phyloP scores from a whole-genome alignment of 345 rosid species.

The Schrenkiella parvula region DNA sequence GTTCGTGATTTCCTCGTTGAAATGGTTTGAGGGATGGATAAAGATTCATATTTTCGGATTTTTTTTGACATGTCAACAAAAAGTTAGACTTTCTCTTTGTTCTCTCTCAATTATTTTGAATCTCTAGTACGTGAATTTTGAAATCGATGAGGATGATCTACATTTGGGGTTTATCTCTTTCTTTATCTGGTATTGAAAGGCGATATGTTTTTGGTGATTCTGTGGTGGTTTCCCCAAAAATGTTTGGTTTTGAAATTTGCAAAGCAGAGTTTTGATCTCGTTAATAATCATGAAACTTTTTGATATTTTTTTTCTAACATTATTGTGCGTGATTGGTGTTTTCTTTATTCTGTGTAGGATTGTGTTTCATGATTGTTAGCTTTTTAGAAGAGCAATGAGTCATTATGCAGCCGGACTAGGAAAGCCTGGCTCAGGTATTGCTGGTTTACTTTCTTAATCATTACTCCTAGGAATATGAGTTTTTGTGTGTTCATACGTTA shows the following conservation, averaged over 20 bases:
- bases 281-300: not conserved
- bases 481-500: not conserved
- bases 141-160: not conserved
- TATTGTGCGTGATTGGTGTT: not conserved
- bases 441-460: not conserved
- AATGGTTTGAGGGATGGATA: slow-evolving; percentile 1
- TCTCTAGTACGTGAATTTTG: not conserved
- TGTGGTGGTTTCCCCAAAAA: not conserved
- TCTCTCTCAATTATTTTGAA: not conserved
- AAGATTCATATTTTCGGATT: not conserved
- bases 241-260: not conserved
- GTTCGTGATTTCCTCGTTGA: not conserved
- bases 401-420: slow-evolving; percentile 43
- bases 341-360: slow-evolving; percentile 11
- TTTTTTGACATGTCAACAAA: not conserved
- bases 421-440: slow-evolving; percentile 52
- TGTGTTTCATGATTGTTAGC: slow-evolving; percentile 35
- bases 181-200: not conserved
- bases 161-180: not conserved
- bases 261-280: slow-evolving; percentile 8
- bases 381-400: slow-evolving; percentile 49
- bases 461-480: not conserved
- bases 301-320: not conserved
- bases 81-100: not conserved
- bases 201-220: not conserved